Evolutionary conservation across 768 basidiomycete species (phyloP).

Genomic region (Rickenella mellea): DNA sequence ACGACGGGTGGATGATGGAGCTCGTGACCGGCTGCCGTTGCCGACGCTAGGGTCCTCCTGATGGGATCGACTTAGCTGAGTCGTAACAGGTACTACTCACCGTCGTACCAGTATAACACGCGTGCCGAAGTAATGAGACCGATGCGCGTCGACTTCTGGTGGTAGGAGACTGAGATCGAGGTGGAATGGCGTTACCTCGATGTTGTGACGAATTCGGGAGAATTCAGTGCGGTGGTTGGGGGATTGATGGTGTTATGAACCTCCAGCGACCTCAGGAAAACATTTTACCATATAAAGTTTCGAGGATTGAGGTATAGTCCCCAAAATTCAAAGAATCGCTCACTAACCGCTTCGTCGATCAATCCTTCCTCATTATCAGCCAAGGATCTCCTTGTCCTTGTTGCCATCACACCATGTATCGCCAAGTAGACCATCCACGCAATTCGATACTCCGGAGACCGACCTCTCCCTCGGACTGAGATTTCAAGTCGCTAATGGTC

Average conservation of each 20-base stretch:
- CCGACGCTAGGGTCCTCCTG: too few relatives aligned
- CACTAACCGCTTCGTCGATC: constrained; percentile 44
- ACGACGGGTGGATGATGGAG: too few relatives aligned
- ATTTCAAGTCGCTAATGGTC: constrained; percentile 42
- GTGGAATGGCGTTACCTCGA: constrained; percentile 48
- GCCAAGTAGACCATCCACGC: constrained; percentile 53
- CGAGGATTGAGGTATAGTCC: too few relatives aligned
- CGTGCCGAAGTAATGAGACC: constrained; percentile 45
- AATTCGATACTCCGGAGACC: constrained; percentile 65
- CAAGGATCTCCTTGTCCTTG: constrained; percentile 46
- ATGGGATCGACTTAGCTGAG: too few relatives aligned
- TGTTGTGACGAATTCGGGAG: constrained; percentile 54
- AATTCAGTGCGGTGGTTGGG: too few relatives aligned
- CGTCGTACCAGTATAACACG: constrained; percentile 65
- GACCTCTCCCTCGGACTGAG: constrained; percentile 39
- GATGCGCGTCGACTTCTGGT: background rate
- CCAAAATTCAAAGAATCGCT: constrained; percentile 54
- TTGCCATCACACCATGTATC: constrained; percentile 68
- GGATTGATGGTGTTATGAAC: too few relatives aligned
- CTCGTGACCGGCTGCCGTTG: too few relatives aligned
- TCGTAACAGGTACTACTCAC: too few relatives aligned
- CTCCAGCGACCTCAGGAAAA: too few relatives aligned
- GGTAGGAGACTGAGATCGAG: constrained; percentile 8
- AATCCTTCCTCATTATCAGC: too few relatives aligned
- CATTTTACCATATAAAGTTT: too few relatives aligned